Conservation (phyloP, 2,329 filamentous ascomycete species). For the Ophiostoma tasmaniense region DNA sequence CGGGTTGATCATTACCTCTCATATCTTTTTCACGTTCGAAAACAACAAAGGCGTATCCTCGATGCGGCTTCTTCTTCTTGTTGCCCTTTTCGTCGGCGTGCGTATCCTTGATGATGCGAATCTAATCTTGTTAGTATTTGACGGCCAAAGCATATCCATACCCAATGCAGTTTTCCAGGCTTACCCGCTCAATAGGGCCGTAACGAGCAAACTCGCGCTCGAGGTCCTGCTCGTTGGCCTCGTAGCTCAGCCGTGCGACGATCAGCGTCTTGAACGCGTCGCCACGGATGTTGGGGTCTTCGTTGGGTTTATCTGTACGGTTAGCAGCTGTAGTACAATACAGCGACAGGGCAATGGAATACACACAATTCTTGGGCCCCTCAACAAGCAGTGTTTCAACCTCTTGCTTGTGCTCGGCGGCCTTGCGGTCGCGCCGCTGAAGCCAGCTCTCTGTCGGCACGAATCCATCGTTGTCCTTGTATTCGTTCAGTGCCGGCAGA, state of each 20-base stretch:
- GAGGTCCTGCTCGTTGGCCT: conserved; percentile 79
- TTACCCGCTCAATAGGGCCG: conserved; percentile 84
- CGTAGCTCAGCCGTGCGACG: conserved; percentile 81
- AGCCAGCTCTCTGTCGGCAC: conserved; percentile 87
- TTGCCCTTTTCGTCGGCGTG: conserved; percentile 60
- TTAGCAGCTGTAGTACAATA: background rate
- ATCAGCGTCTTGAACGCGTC: conserved; percentile 95
- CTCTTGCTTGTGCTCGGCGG: conserved; percentile 65
- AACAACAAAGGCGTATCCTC: conserved; percentile 93
- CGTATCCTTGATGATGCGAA: conserved; percentile 76
- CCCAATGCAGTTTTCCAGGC: conserved; percentile 27
- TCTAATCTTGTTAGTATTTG: conserved; percentile 42
- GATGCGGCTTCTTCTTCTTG: conserved; percentile 72
- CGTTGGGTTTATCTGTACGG: conserved; percentile 61
- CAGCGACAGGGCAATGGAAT: background rate
- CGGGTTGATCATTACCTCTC: conserved; percentile 66
- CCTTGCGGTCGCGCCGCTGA: conserved; percentile 74
- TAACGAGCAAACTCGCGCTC: conserved; percentile 91
- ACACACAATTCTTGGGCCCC: conserved; percentile 54
- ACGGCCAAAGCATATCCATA: background rate
- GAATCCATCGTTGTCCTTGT: conserved; percentile 70
- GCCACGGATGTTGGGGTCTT: conserved; percentile 82
- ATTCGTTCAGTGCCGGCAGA: conserved; percentile 63
- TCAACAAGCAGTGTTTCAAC: conserved; percentile 57
- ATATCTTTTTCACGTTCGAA: conserved; percentile 97